phyloP scores from a whole-genome alignment of 2,329 filamentous ascomycete genomes.

The Penicillium digitatum region DNA sequence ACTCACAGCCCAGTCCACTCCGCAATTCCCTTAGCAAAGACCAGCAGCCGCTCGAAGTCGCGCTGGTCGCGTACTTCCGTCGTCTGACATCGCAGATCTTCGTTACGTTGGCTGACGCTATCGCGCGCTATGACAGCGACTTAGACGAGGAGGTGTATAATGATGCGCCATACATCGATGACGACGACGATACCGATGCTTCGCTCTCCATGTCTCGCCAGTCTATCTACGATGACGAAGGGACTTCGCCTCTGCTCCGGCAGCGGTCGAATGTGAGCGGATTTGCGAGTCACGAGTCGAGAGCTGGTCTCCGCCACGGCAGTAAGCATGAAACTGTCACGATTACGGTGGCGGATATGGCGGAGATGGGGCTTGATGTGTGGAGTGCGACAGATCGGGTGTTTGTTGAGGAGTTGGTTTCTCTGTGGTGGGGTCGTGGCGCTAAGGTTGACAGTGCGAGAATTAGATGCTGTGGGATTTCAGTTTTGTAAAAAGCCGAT shows the following conservation, averaged over 20 bases:
- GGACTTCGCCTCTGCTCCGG: constrained; percentile 25
- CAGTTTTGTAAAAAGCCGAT: constrained; percentile 35
- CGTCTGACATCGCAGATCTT: constrained; percentile 47
- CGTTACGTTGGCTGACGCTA: constrained; percentile 41
- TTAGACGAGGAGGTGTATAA: constrained; percentile 14
- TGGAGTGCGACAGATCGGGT: constrained; percentile 47
- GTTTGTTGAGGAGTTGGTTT: constrained; percentile 46
- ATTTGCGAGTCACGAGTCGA: neutral
- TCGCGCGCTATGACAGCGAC: constrained; percentile 39
- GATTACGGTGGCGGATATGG: constrained; percentile 45
- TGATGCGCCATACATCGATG: constrained; percentile 22
- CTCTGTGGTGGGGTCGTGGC: constrained; percentile 45
- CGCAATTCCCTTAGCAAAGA: constrained; percentile 29
- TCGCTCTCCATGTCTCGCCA: constrained; percentile 25
- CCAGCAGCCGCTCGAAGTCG: constrained; percentile 44
- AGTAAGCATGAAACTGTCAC: constrained; percentile 29
- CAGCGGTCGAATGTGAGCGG: constrained; percentile 13
- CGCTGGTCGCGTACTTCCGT: constrained; percentile 50
- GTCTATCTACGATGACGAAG: constrained; percentile 28
- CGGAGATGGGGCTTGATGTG: constrained; percentile 48
- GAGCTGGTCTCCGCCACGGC: neutral
- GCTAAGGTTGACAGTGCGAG: constrained; percentile 43
- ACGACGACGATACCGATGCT: constrained; percentile 22
- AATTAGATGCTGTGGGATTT: constrained; percentile 48
- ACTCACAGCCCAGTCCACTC: constrained; percentile 7